Conservation (phyloP, 2,329 filamentous ascomycete species). For the Aspergillus sp. region DNA sequence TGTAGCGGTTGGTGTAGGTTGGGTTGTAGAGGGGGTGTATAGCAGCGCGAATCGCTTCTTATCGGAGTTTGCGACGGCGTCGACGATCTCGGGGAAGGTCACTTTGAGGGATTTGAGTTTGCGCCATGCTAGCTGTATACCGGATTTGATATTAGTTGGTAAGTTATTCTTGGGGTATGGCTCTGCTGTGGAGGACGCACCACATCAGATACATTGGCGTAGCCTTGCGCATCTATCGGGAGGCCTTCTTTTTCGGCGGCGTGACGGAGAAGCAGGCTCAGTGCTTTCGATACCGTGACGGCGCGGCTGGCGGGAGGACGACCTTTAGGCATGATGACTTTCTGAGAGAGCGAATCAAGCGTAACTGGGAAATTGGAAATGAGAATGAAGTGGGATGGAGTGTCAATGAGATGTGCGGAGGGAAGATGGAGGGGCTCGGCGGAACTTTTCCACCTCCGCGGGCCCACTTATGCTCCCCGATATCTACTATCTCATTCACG, state of each 20-base stretch:
- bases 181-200: constrained; percentile 42
- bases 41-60: constrained; percentile 90
- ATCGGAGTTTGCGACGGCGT: constrained; percentile 71
- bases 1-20: constrained; percentile 14
- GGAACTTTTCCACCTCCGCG: not conserved
- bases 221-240: constrained; percentile 60
- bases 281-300: constrained; percentile 44
- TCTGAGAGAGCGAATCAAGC: too few species aligned
- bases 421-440: not conserved
- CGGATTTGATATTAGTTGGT: not conserved
- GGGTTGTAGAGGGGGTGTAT: constrained; percentile 43
- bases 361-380: not conserved
- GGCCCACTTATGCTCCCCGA: not conserved
- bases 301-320: constrained; percentile 28
- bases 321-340: constrained; percentile 9
- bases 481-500: not conserved
- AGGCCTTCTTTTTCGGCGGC: constrained; percentile 62
- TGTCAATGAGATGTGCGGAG: not conserved
- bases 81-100: constrained; percentile 72
- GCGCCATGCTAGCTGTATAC: constrained; percentile 55
- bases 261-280: constrained; percentile 58
- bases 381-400: not conserved
- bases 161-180: not conserved
- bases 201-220: constrained; percentile 60
- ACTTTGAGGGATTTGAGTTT: constrained; percentile 68